These are phyloP conservation scores for Ustilago esculenta DNA, from an alignment of 1,284 basidiomycete genomes.

Conservation along the genomic window DNA sequence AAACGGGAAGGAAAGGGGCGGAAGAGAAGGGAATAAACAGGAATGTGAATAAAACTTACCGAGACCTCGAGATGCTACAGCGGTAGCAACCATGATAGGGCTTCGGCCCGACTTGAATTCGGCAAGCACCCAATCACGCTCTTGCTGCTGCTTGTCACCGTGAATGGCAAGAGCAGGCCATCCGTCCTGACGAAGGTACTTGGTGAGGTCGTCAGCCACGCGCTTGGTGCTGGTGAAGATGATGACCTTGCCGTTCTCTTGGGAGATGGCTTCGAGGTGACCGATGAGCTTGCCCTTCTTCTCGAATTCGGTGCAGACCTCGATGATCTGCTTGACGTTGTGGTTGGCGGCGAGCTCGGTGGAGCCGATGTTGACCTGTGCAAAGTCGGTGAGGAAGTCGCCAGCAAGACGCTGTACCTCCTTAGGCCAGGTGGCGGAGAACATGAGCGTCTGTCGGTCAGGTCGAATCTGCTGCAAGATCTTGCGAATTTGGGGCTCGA, in stretches of 20 bases:
- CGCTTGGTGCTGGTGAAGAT: slow-evolving; percentile 99
- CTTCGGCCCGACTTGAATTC: slow-evolving; percentile 98
- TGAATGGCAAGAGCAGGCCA: slow-evolving; percentile 98
- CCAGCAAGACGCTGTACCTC: slow-evolving; percentile 96
- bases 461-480: slow-evolving; percentile 96
- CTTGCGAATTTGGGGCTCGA: slow-evolving; percentile 99
- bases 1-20: slow-evolving; percentile 1
- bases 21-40: not conserved
- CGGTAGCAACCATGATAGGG: slow-evolving; percentile 90
- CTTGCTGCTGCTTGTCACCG: slow-evolving; percentile 88
- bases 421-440: slow-evolving; percentile 99
- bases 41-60: slow-evolving; percentile 78
- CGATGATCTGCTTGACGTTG: slow-evolving; percentile 93
- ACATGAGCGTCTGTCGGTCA: slow-evolving; percentile 82
- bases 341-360: slow-evolving; percentile 98
- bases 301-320: slow-evolving; percentile 97
- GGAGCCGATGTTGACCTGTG: slow-evolving; percentile 98
- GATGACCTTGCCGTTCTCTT: slow-evolving; percentile 96
- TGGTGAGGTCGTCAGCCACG: slow-evolving; percentile 97
- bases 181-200: slow-evolving; percentile 74
- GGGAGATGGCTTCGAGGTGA: slow-evolving; percentile 94
- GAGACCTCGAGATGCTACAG: slow-evolving; percentile 94
- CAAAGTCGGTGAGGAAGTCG: slow-evolving; percentile 95
- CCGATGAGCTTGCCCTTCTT: slow-evolving; percentile 96
- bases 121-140: slow-evolving; percentile 97